These are phyloP conservation scores for Lunasporangiospora selenospora DNA, from an alignment of 192 early-diverging fungal genomes.

Conservation along the genomic window DNA sequence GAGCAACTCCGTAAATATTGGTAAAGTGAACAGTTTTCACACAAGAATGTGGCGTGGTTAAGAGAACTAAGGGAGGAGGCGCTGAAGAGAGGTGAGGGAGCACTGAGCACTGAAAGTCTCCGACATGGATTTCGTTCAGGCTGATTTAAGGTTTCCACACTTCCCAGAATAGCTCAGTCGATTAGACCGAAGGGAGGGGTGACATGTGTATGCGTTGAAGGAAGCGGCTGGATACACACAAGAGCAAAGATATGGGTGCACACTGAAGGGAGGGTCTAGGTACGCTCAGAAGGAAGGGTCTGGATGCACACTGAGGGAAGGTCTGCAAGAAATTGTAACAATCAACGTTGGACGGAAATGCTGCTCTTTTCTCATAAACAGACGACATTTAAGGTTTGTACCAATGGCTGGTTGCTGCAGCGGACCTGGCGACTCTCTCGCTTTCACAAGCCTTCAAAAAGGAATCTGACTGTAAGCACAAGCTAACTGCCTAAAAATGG, in stretches of 20 bases:
- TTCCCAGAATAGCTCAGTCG: constrained; percentile 2
- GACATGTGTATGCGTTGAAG: not conserved
- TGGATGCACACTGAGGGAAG: too few species aligned
- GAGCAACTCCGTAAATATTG: too few species aligned
- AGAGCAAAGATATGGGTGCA: not conserved
- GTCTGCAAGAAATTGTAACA: not conserved
- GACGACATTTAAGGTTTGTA: not conserved
- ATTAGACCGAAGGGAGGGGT: constrained; percentile 1
- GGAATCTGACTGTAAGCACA: too few species aligned
- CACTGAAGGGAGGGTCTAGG: not conserved
- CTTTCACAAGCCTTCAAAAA: too few species aligned
- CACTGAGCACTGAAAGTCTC: too few species aligned
- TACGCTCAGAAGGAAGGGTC: too few species aligned
- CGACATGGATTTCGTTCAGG: not conserved
- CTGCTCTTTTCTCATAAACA: not conserved
- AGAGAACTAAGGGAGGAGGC: too few species aligned
- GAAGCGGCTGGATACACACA: not conserved
- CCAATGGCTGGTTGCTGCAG: not conserved
- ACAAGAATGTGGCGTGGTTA: too few species aligned
- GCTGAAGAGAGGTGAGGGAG: not conserved
- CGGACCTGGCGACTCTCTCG: not conserved
- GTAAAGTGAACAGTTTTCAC: too few species aligned
- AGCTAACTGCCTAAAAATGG: too few species aligned
- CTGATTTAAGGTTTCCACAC: not conserved
- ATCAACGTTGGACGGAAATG: not conserved